Evolutionary conservation across 805 yeast species (phyloP).

Genomic region (Isabelozyma rhagii): DNA sequence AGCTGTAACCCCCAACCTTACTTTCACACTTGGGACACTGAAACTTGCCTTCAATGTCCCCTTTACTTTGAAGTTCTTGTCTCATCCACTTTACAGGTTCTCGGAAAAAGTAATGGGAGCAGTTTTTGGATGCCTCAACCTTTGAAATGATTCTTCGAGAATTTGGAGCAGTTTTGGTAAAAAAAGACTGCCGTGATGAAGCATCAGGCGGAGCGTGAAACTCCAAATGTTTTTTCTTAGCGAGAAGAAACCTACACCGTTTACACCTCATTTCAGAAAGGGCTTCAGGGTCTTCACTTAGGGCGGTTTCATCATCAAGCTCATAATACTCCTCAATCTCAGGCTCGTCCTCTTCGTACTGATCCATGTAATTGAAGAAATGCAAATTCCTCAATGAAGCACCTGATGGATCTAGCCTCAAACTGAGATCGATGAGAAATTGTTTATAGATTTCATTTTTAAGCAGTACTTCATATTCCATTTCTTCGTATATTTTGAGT

Average conservation of each 20-base stretch:
- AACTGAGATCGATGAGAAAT: conserved; percentile 20
- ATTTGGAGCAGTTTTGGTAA: conserved; percentile 60
- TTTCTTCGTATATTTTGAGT: conserved; percentile 53
- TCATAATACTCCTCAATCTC: conserved; percentile 1
- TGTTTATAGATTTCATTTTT: conserved; percentile 20
- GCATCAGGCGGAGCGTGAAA: conserved; percentile 65
- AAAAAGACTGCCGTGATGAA: conserved; percentile 62
- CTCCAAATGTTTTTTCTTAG: conserved; percentile 58
- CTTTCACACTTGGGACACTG: conserved; percentile 78
- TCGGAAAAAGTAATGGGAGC: conserved; percentile 75
- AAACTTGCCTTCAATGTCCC: conserved; percentile 83
- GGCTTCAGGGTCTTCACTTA: conserved; percentile 1
- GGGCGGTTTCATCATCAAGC: conserved; percentile 1
- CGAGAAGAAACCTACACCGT: conserved; percentile 72
- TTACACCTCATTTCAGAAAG: conserved; percentile 63
- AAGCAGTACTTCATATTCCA: conserved; percentile 24
- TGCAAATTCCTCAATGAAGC: conserved; percentile 22
- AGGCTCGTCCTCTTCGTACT: conserved; percentile 18
- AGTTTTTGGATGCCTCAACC: conserved; percentile 53
- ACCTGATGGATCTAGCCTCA: conserved; percentile 41
- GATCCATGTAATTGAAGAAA: conserved; percentile 3
- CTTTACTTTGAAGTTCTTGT: conserved; percentile 59
- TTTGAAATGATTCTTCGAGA: conserved; percentile 58
- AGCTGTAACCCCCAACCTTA: conserved; percentile 87
- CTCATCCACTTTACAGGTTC: conserved; percentile 96